Evolutionary conservation across 306 rosid genomes (phyloP).

Genomic region (Geum urbanum): DNA sequence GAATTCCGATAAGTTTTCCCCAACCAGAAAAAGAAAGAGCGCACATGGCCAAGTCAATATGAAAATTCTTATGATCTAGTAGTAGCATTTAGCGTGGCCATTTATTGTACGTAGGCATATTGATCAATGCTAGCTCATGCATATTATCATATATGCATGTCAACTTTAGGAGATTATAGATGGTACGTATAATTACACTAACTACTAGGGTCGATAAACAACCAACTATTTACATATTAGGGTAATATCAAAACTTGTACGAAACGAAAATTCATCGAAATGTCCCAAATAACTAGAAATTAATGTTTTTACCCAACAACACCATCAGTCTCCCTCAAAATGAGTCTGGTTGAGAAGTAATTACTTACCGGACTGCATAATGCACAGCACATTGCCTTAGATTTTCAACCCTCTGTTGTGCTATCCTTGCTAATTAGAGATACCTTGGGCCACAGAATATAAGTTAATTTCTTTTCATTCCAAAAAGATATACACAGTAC

Average conservation of each 20-base stretch:
- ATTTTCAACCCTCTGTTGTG: slow-evolving; percentile 38
- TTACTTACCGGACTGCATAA: slow-evolving; percentile 14
- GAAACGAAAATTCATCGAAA: slow-evolving; percentile 16
- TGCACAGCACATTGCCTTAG: slow-evolving; percentile 22
- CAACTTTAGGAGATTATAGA: slow-evolving; percentile 4
- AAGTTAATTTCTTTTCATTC: slow-evolving; percentile 38
- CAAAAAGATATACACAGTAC: slow-evolving; percentile 33
- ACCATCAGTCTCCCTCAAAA: slow-evolving; percentile 1
- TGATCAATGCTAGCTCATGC: too few species aligned
- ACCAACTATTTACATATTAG: background rate
- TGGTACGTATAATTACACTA: background rate
- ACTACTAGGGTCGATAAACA: slow-evolving; percentile 4
- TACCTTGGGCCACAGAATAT: slow-evolving; percentile 58
- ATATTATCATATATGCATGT: background rate
- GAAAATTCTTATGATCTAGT: slow-evolving; percentile 1
- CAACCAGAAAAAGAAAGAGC: background rate
- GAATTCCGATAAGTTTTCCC: background rate
- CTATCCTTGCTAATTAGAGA: slow-evolving; percentile 37
- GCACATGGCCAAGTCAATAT: background rate
- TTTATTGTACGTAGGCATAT: background rate
- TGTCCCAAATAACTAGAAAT: slow-evolving; percentile 17
- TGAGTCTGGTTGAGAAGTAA: slow-evolving; percentile 11
- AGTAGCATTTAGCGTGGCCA: background rate
- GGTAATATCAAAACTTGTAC: slow-evolving; percentile 23
- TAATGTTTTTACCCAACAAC: slow-evolving; percentile 24